A percentile compares a stretch with the other conserved stretches of the same genome.
phyloP scores from a whole-genome alignment of 768 basidiomycete species.

The Phaeolepiota aurea region DNA sequence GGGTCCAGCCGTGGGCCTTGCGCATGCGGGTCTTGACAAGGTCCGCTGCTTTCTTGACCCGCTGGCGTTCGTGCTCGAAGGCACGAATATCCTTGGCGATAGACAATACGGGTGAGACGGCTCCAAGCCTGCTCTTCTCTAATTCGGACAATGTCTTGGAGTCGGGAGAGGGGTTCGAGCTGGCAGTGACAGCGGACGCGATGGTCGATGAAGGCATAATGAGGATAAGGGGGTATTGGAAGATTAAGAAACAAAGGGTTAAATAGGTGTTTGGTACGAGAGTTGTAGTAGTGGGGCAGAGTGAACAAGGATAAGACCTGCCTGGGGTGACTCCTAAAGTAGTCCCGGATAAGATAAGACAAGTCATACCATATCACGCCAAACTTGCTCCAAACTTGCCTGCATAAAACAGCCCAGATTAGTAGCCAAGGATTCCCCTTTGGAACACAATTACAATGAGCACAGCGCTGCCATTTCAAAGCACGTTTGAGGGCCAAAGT shows the following conservation, averaged over 20 bases:
- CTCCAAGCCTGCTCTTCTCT: slow-evolving; percentile 3
- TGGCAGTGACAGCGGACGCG: background rate
- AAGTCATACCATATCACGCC: background rate
- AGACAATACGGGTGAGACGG: slow-evolving; percentile 10
- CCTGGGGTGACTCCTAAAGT: slow-evolving; percentile 1
- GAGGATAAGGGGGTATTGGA: background rate
- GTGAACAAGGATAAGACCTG: background rate
- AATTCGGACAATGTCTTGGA: background rate
- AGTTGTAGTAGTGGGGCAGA: slow-evolving; percentile 1
- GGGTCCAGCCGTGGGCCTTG: slow-evolving; percentile 14
- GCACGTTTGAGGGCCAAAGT: background rate
- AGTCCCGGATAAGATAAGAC: slow-evolving; percentile 1
- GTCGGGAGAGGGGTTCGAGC: background rate
- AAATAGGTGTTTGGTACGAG: background rate
- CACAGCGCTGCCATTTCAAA: background rate
- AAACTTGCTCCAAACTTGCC: background rate
- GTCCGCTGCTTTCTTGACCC: slow-evolving; percentile 34
- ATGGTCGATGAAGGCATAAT: background rate
- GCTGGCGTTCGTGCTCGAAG: slow-evolving; percentile 41
- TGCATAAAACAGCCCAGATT: background rate
- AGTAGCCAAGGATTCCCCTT: background rate
- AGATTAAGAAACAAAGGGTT: background rate
- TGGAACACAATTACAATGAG: background rate
- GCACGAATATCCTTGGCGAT: slow-evolving; percentile 34
- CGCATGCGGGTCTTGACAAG: slow-evolving; percentile 24